Percentiles rank a stretch among this genome's conserved stretches.
phyloP scores from a whole-genome alignment of 768 basidiomycete species.

The Epithele typhae region DNA sequence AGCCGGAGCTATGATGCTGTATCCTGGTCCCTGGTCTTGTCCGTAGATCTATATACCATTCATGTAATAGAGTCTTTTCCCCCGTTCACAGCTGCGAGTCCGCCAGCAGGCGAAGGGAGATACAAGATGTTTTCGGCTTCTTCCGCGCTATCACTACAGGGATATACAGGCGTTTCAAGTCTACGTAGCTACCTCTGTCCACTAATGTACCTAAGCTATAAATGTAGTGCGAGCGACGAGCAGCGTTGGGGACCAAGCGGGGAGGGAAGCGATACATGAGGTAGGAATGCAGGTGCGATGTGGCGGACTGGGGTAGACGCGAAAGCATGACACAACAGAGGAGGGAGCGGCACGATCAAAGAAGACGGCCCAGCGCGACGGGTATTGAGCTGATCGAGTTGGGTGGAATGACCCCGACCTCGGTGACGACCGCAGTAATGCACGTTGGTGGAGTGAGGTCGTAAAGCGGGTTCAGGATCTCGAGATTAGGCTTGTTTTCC shows the following conservation, averaged over 20 bases:
- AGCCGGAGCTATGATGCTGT: conserved; percentile 14
- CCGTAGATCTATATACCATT: neutral
- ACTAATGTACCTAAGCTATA: conserved; percentile 14
- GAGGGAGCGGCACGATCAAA: conserved; percentile 18
- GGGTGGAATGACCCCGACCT: conserved; percentile 93
- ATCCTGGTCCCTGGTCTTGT: neutral
- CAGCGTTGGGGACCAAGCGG: conserved; percentile 5
- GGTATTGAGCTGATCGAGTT: conserved; percentile 86
- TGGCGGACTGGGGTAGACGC: conserved; percentile 7
- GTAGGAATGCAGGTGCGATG: conserved; percentile 16
- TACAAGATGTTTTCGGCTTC: neutral
- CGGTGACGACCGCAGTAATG: conserved; percentile 95
- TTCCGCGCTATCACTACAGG: conserved; percentile 11
- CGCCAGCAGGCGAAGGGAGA: neutral
- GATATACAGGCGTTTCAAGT: conserved; percentile 9
- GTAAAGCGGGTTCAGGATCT: conserved; percentile 84
- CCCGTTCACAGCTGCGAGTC: too few species aligned
- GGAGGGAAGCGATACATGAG: too few species aligned
- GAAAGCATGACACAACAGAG: conserved; percentile 9
- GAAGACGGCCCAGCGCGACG: conserved; percentile 48
- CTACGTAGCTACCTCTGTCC: conserved; percentile 8
- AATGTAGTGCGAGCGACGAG: conserved; percentile 2
- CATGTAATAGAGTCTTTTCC: neutral
- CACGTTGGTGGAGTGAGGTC: conserved; percentile 89
- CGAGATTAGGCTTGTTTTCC: conserved; percentile 48